Evolutionary conservation across 768 basidiomycete genomes (phyloP).

Genomic region (Mycena leptocephala): DNA sequence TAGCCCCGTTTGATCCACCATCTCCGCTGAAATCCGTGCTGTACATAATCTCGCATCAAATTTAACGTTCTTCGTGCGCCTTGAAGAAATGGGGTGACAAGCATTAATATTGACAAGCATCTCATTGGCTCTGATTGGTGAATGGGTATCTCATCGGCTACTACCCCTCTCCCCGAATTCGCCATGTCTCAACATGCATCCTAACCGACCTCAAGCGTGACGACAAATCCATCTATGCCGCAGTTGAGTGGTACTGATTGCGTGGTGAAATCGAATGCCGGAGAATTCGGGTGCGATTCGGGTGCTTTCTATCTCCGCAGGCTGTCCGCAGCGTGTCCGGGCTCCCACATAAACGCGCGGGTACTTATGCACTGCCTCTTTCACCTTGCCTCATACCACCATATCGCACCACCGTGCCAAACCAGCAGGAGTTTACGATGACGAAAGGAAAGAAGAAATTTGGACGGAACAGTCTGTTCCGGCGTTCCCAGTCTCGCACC

Average conservation of each 20-base stretch:
- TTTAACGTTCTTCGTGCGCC: no score
- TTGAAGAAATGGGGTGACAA: neutral
- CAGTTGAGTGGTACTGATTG: neutral
- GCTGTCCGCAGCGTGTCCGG: neutral
- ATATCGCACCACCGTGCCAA: no score
- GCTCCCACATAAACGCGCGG: neutral
- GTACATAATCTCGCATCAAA: no score
- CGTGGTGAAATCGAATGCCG: slow-evolving; percentile 3
- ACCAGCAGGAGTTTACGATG: slow-evolving; percentile 7
- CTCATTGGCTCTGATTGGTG: slow-evolving; percentile 4
- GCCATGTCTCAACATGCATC: neutral
- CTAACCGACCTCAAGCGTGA: neutral
- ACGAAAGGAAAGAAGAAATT: slow-evolving; percentile 14
- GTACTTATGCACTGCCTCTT: slow-evolving; percentile 14
- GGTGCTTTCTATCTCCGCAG: neutral
- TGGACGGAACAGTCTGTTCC: slow-evolving; percentile 11
- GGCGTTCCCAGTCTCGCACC: neutral
- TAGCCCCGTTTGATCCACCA: no score
- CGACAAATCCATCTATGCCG: neutral
- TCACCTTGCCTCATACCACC: slow-evolving; percentile 10
- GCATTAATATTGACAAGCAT: neutral
- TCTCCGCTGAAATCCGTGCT: no score
- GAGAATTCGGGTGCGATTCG: neutral
- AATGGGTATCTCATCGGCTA: slow-evolving; percentile 2
- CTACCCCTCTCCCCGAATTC: no score